Evolutionary conservation across 108 stramenopile species (phyloP).

Genomic region (Nitzschia sp.): DNA sequence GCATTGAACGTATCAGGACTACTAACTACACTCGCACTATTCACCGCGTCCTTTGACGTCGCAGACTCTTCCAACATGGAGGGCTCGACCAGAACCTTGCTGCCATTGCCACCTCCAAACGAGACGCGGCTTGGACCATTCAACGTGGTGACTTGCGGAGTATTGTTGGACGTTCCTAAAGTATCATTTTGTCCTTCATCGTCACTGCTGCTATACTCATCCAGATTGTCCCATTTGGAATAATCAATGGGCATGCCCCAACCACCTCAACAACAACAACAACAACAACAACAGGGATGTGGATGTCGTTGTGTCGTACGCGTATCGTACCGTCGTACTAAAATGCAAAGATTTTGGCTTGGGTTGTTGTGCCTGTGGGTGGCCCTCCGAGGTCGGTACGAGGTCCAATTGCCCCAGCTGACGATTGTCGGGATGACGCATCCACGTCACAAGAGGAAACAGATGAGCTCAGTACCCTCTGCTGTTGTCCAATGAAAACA

Average conservation of each 20-base stretch:
- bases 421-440: too few relatives aligned
- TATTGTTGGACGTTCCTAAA: not conserved
- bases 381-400: too few relatives aligned
- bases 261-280: not conserved
- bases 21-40: not conserved
- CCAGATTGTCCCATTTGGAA: slow-evolving; percentile 56
- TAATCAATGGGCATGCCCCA: slow-evolving; percentile 43
- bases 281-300: too few relatives aligned
- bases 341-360: too few relatives aligned
- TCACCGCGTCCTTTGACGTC: not conserved
- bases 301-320: too few relatives aligned
- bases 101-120: slow-evolving; percentile 28
- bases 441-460: too few relatives aligned
- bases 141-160: slow-evolving; percentile 40
- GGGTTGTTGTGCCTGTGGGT: too few relatives aligned
- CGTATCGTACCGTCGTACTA: too few relatives aligned
- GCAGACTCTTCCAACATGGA: not conserved
- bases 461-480: too few relatives aligned
- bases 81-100: not conserved
- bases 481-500: too few relatives aligned
- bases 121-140: slow-evolving; percentile 40
- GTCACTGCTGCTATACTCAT: slow-evolving; percentile 26
- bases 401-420: too few relatives aligned
- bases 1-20: too few relatives aligned
- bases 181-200: slow-evolving; percentile 24